Evolutionary conservation across 2,329 filamentous ascomycete genomes (phyloP).

Genomic region (Keithomyces neogunnii): DNA sequence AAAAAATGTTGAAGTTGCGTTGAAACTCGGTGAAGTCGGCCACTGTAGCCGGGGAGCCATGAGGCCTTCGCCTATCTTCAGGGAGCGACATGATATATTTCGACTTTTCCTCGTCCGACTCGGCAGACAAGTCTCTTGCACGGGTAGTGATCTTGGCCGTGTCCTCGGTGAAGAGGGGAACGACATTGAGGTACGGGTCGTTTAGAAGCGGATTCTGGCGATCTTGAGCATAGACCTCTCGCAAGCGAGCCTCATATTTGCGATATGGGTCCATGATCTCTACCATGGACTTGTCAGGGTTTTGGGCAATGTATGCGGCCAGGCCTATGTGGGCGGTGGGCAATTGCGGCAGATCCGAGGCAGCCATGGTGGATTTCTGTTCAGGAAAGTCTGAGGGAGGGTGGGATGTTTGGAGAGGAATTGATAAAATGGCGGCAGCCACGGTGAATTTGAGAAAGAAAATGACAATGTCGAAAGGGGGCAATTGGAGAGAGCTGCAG

Average conservation of each 20-base stretch:
- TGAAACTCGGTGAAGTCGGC: slow-evolving; percentile 60
- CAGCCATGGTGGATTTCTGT: slow-evolving; percentile 23
- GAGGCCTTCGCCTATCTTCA: slow-evolving; percentile 49
- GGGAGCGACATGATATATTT: slow-evolving; percentile 63
- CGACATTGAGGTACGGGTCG: slow-evolving; percentile 51
- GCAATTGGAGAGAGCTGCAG: too few species aligned
- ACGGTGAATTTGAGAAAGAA: too few species aligned
- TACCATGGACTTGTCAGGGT: slow-evolving; percentile 43
- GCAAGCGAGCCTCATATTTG: slow-evolving; percentile 56
- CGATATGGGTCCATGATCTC: slow-evolving; percentile 59
- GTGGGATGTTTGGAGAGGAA: neutral
- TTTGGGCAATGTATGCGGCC: slow-evolving; percentile 43
- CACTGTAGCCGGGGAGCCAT: slow-evolving; percentile 61
- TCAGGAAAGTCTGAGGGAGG: neutral
- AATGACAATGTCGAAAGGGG: neutral
- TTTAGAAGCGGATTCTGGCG: slow-evolving; percentile 48
- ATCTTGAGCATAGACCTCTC: slow-evolving; percentile 61
- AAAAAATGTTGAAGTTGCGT: slow-evolving; percentile 74
- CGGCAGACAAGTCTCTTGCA: slow-evolving; percentile 48
- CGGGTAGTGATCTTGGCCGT: slow-evolving; percentile 51
- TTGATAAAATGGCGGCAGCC: too few species aligned
- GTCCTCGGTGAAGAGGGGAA: slow-evolving; percentile 55
- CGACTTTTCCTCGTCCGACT: slow-evolving; percentile 51
- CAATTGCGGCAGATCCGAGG: slow-evolving; percentile 32
- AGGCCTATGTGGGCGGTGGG: slow-evolving; percentile 38